phyloP scores from a whole-genome alignment of 2,329 filamentous ascomycete species.

The Myriosclerotinia curreyana region DNA sequence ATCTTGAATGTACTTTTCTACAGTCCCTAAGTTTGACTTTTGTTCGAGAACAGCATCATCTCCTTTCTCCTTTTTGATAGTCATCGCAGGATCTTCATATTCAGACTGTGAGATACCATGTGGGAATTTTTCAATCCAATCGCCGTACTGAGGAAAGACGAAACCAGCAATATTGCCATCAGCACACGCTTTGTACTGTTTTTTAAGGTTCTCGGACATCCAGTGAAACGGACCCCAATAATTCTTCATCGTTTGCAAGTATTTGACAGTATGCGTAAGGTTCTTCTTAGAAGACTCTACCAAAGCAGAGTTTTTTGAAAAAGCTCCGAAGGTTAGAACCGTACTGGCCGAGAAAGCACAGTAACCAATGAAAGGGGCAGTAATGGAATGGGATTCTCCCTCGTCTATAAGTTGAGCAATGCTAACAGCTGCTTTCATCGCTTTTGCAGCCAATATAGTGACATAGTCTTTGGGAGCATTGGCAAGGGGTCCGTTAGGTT shows the following conservation, averaged over 20 bases:
- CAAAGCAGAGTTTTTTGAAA: slow-evolving; percentile 74
- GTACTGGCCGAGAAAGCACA: slow-evolving; percentile 91
- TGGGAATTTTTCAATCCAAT: slow-evolving; percentile 96
- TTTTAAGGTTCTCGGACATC: slow-evolving; percentile 88
- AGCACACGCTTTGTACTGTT: slow-evolving; percentile 80
- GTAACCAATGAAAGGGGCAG: slow-evolving; percentile 91
- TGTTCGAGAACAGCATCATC: slow-evolving; percentile 88
- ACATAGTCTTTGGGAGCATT: slow-evolving; percentile 69
- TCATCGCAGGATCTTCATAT: slow-evolving; percentile 70
- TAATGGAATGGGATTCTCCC: slow-evolving; percentile 73
- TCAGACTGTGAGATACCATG: slow-evolving; percentile 84
- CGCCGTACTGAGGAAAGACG: slow-evolving; percentile 87
- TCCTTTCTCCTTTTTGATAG: slow-evolving; percentile 69
- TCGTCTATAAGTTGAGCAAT: slow-evolving; percentile 84
- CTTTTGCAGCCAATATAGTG: slow-evolving; percentile 68
- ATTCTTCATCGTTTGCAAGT: slow-evolving; percentile 90
- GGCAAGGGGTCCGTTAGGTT: slow-evolving; percentile 60
- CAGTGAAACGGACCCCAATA: slow-evolving; percentile 99
- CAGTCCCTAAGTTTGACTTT: slow-evolving; percentile 85
- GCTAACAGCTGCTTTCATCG: slow-evolving; percentile 78
- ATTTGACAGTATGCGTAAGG: slow-evolving; percentile 82
- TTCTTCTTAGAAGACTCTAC: slow-evolving; percentile 80
- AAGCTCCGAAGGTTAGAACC: slow-evolving; percentile 90
- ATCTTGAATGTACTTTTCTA: slow-evolving; percentile 89
- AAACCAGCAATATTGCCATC: slow-evolving; percentile 63